phyloP scores from a whole-genome alignment of 305 asterid genomes.

The Salvia sclarea region DNA sequence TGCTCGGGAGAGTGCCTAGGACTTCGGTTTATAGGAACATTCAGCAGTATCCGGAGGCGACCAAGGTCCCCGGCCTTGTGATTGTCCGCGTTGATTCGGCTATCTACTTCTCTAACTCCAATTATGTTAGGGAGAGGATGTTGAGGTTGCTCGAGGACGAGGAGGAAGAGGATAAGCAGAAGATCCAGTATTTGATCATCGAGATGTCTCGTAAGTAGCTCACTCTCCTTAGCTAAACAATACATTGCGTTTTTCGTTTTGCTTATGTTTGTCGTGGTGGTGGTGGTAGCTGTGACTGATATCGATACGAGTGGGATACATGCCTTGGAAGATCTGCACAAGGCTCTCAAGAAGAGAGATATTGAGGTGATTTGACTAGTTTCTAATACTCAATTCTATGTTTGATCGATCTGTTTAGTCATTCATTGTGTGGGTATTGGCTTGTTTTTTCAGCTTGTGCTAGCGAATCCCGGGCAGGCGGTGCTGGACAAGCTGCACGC shows the following conservation, averaged over 20 bases:
- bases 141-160: conserved; percentile 73
- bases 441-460: conserved; percentile 47
- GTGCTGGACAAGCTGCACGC: conserved; percentile 68
- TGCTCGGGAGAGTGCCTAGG: conserved; percentile 70
- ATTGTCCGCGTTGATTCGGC: conserved; percentile 84
- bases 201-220: conserved; percentile 76
- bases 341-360: conserved; percentile 54
- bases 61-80: conserved; percentile 62
- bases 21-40: conserved; percentile 72
- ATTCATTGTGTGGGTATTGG: too few species aligned
- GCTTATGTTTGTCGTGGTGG: background rate
- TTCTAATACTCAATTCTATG: too few species aligned
- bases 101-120: conserved; percentile 84
- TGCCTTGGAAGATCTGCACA: conserved; percentile 69
- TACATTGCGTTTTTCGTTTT: too few species aligned
- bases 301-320: conserved; percentile 89
- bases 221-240: too few species aligned
- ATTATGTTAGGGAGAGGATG: conserved; percentile 71
- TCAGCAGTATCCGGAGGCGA: conserved; percentile 80
- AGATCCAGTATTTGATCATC: conserved; percentile 55
- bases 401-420: too few species aligned
- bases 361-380: conserved; percentile 46
- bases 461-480: conserved; percentile 71
- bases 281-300: conserved; percentile 79
- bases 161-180: conserved; percentile 48